These are phyloP conservation scores for Cinnamomum micranthum DNA, from an alignment of 164 flowering plant genomes.

Conservation along the genomic window DNA sequence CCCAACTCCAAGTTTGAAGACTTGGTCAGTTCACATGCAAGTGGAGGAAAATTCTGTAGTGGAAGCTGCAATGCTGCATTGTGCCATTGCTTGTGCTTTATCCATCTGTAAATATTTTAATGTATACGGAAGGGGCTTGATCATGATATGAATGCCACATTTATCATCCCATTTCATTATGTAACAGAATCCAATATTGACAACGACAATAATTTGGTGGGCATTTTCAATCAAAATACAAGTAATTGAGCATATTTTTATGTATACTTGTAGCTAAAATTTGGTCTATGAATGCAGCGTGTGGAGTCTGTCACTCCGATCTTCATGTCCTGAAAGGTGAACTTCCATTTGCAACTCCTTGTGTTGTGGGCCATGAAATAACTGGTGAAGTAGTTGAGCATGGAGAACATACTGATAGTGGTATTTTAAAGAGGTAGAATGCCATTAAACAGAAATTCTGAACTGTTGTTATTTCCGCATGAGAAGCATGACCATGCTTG, in stretches of 20 bases:
- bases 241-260: background rate
- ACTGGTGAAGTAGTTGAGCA: slow-evolving; percentile 97
- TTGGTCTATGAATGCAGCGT: slow-evolving; percentile 47
- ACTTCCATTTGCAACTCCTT: slow-evolving; percentile 86
- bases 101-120: too few species aligned
- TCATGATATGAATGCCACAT: too few species aligned
- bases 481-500: background rate
- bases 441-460: background rate
- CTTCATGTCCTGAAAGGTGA: slow-evolving; percentile 99
- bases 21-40: too few species aligned
- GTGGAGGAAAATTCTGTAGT: too few species aligned
- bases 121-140: too few species aligned
- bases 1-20: too few species aligned
- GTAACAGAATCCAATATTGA: too few species aligned
- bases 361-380: slow-evolving; percentile 95
- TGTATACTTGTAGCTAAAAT: background rate
- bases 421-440: slow-evolving; percentile 55
- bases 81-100: too few species aligned
- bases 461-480: background rate
- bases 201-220: background rate
- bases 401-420: slow-evolving; percentile 68
- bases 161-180: too few species aligned
- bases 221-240: background rate
- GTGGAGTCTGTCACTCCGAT: slow-evolving; percentile 99
- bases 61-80: too few species aligned